Evolutionary conservation across 306 rosid genomes (phyloP).

Genomic region (Corylus americana): DNA sequence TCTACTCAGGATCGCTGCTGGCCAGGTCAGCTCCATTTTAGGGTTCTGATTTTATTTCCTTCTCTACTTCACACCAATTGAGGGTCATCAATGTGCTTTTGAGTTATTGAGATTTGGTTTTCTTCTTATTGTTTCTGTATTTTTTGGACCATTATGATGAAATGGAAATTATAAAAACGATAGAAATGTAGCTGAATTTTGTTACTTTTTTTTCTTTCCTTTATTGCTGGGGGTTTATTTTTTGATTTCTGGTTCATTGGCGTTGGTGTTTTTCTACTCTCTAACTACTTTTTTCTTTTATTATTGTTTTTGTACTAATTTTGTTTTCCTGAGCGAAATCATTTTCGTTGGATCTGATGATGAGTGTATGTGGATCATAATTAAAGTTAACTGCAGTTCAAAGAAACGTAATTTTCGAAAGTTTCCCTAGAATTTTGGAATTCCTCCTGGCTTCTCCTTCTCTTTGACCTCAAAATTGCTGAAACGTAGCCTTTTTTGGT

Average conservation of each 20-base stretch:
- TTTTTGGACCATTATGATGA: not conserved
- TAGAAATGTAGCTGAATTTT: not conserved
- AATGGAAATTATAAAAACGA: not conserved
- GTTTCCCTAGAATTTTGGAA: no score
- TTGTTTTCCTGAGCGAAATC: no score
- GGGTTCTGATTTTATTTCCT: not conserved
- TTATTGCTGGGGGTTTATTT: not conserved
- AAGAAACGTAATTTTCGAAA: not conserved
- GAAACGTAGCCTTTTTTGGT: not conserved
- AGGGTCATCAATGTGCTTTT: not conserved
- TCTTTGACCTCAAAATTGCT: not conserved
- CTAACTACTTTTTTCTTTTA: not conserved
- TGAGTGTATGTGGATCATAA: not conserved
- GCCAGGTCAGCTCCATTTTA: conserved; percentile 60
- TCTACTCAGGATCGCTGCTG: conserved; percentile 83
- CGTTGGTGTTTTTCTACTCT: conserved; percentile 25
- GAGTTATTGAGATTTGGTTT: no score
- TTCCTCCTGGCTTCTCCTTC: not conserved
- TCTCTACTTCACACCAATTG: not conserved
- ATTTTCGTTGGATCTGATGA: conserved; percentile 32
- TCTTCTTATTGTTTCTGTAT: not conserved
- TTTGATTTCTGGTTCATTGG: conserved; percentile 19
- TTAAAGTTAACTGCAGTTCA: not conserved
- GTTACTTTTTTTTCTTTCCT: not conserved
- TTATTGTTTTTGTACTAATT: not conserved